These are phyloP conservation scores for Peronospora farinosa DNA, from an alignment of 352 stramenopile species.

Conservation along the genomic window DNA sequence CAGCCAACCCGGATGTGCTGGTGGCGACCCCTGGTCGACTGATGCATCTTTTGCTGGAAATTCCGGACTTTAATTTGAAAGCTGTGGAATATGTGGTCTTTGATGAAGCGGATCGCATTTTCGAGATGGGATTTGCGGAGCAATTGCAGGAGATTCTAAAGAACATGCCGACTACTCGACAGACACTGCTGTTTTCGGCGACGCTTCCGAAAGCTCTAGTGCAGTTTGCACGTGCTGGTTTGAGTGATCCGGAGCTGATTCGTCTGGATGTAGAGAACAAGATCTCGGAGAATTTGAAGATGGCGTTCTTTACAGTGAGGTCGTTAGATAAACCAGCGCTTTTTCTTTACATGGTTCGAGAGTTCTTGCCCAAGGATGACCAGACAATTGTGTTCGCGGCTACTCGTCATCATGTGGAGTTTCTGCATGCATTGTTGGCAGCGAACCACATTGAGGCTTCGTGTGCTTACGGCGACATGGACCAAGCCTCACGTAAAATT, in stretches of 20 bases:
- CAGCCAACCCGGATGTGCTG: slow-evolving; percentile 90
- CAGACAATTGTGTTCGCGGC: slow-evolving; percentile 98
- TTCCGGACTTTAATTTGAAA: slow-evolving; percentile 91
- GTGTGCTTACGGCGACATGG: slow-evolving; percentile 92
- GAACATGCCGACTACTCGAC: slow-evolving; percentile 80
- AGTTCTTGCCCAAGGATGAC: slow-evolving; percentile 89
- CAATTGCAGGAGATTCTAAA: slow-evolving; percentile 93
- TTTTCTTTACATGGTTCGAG: slow-evolving; percentile 93
- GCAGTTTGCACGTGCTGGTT: slow-evolving; percentile 97
- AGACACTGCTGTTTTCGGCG: slow-evolving; percentile 93
- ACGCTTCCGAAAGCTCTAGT: slow-evolving; percentile 96
- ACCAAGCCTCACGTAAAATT: slow-evolving; percentile 87
- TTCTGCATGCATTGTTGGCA: slow-evolving; percentile 91
- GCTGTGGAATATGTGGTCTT: slow-evolving; percentile 92
- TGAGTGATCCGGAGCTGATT: slow-evolving; percentile 95
- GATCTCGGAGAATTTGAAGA: slow-evolving; percentile 96
- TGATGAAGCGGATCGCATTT: slow-evolving; percentile 98
- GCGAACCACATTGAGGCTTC: slow-evolving; percentile 82
- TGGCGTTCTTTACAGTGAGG: slow-evolving; percentile 95
- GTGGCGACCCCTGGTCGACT: slow-evolving; percentile 92
- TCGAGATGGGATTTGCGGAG: slow-evolving; percentile 99
- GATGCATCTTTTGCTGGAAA: slow-evolving; percentile 92
- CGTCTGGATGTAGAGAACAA: slow-evolving; percentile 97
- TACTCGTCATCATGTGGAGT: slow-evolving; percentile 98
- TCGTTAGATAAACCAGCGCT: slow-evolving; percentile 93